Base-by-base conservation (phyloP, 2,329 filamentous ascomycete genomes). In the Ophiostoma tasmaniense region DNA sequence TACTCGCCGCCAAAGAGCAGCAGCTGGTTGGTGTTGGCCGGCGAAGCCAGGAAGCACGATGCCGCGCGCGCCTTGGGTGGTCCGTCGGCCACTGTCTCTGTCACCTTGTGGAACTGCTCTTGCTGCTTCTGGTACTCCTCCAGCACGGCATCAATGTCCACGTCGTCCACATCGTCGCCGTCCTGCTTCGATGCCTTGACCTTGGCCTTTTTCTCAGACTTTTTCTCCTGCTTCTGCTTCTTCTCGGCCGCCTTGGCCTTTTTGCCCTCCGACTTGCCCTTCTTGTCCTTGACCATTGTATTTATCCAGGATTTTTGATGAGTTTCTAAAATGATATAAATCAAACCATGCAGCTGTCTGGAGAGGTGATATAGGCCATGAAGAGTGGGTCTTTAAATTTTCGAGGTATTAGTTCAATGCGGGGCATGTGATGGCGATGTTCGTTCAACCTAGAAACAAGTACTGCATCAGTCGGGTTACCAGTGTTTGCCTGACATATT, bases 1-100 rank as follows among this genome's bases (percentile, higher is more conserved):
- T 93, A 96, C 81, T 99, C 95, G 73, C 95, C 95, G 20, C 94
- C 95, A 78, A 96, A 99, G 5, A 98, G 81, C 73, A 98, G 88
- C 69, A 99, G 80, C 77, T 96, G 93, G 78, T 95, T 96, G 74
- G 85, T 87, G 79, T 96, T 94, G 39, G 89, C 87, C 1, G 95
- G 95, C 52, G 90, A 94, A 25, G 92, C 92, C 73, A 97, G 84
- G 70, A 99, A 81, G 0, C 91, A 92, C 8, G 92, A 87, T 7
- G 93, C 94, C 28, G 90, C 87, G 67, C 95, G 87, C 28, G 93
- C 86, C 68, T 87, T 87, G 0, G 95, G 95, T 22, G 93, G 90
- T 2, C 81, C 85, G 30, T 87, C 85, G 61, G 84, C 86, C 30
- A 89, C 81, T 2, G 86, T 85, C 81, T 99, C 95, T 4, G 94